A percentile compares a stretch with the other conserved stretches of the same genome.
phyloP scores from a whole-genome alignment of 2,329 filamentous ascomycete species.

The Myriangium duriaei region DNA sequence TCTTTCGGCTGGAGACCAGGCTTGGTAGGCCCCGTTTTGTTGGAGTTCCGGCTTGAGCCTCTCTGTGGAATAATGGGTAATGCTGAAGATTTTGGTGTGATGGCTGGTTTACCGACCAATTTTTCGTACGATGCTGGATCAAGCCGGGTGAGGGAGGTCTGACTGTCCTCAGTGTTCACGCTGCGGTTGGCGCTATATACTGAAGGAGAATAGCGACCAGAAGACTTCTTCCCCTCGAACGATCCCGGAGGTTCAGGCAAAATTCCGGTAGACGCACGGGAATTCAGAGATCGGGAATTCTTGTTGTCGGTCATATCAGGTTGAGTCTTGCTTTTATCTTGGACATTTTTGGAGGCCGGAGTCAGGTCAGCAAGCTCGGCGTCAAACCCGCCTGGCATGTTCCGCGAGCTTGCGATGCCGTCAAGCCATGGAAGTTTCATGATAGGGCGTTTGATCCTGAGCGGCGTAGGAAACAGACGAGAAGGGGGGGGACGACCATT shows the following conservation, averaged over 20 bases:
- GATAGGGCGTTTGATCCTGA: slow-evolving; percentile 2
- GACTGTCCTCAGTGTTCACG: slow-evolving; percentile 4
- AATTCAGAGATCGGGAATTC: background rate
- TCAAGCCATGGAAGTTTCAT: slow-evolving; percentile 10
- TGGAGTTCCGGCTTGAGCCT: slow-evolving; percentile 2
- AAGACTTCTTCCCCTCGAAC: slow-evolving; percentile 1
- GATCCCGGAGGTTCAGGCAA: slow-evolving; percentile 2
- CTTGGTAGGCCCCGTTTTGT: slow-evolving; percentile 9
- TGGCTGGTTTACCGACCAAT: slow-evolving; percentile 10
- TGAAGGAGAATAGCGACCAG: slow-evolving; percentile 10
- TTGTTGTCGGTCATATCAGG: background rate
- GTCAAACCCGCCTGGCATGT: slow-evolving; percentile 6
- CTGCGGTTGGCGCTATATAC: slow-evolving; percentile 9
- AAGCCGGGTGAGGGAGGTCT: slow-evolving; percentile 12
- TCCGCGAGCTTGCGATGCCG: slow-evolving; percentile 5
- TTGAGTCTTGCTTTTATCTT: background rate
- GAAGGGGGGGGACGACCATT: background rate
- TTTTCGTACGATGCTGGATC: slow-evolving; percentile 16
- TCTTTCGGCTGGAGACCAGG: too few species aligned
- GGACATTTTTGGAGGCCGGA: background rate
- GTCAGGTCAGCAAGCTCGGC: slow-evolving; percentile 5
- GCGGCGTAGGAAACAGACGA: background rate
- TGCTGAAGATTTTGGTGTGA: background rate
- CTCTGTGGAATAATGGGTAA: background rate
- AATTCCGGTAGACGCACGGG: background rate